A percentile compares a stretch with the other conserved stretches of the same genome.
These are phyloP conservation scores for Colletotrichum sp. DNA, from an alignment of 2,329 filamentous ascomycete species.

Conservation along the genomic window DNA sequence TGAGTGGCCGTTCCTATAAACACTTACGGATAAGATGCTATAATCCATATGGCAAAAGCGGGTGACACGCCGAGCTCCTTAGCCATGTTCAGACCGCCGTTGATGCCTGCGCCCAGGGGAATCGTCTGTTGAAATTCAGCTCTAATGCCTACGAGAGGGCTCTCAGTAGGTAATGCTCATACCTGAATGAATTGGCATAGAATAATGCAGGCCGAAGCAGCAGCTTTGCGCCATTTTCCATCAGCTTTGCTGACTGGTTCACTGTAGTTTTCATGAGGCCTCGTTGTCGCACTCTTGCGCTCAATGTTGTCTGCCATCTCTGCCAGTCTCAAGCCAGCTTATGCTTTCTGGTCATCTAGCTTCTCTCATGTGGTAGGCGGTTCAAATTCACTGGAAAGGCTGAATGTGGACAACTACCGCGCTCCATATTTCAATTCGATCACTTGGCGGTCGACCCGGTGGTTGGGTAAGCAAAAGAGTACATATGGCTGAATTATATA, in stretches of 20 bases:
- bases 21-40: not conserved
- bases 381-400: not conserved
- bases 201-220: not conserved
- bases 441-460: not conserved
- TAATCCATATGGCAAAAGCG: not conserved
- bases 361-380: not conserved
- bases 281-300: not conserved
- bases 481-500: not conserved
- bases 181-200: not conserved
- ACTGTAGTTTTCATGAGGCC: not conserved
- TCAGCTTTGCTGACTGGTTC: not conserved
- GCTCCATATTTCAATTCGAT: not conserved
- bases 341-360: not conserved
- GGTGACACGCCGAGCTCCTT: not conserved
- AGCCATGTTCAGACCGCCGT: not conserved
- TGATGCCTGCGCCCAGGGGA: not conserved
- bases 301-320: not conserved
- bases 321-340: not conserved
- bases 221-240: not conserved
- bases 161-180: not conserved
- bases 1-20: not conserved
- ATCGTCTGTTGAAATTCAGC: not conserved
- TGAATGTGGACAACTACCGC: not conserved
- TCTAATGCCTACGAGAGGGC: not conserved
- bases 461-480: not conserved